phyloP scores from a whole-genome alignment of 257 asterid species.

The Buddleja alternifolia region DNA sequence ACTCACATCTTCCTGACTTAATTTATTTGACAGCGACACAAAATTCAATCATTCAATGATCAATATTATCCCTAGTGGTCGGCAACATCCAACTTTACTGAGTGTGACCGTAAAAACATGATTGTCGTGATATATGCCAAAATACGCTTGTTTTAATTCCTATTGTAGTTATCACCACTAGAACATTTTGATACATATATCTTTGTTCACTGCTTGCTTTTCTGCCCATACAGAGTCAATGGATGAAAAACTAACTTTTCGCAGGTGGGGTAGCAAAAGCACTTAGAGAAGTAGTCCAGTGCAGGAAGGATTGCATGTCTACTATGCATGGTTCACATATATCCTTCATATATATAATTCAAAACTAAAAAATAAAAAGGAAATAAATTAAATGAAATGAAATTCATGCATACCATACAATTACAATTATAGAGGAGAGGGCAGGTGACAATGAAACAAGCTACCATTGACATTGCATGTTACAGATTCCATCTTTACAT shows the following conservation, averaged over 20 bases:
- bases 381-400: not conserved
- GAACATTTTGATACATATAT: not conserved
- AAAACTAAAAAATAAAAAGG: not conserved
- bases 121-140: conserved; percentile 18
- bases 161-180: not conserved
- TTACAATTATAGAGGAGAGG: not conserved
- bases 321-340: conserved; percentile 45
- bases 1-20: too few species aligned
- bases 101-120: conserved; percentile 32
- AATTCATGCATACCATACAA: conserved; percentile 34
- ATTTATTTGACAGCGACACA: not conserved
- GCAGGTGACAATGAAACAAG: conserved; percentile 27
- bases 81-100: conserved; percentile 35
- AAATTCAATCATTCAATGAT: not conserved
- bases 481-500: conserved; percentile 42
- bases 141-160: too few species aligned
- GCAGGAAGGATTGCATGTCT: conserved; percentile 9
- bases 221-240: conserved; percentile 31
- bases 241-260: conserved; percentile 24
- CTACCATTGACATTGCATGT: conserved; percentile 50
- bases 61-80: conserved; percentile 21
- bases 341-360: conserved; percentile 26
- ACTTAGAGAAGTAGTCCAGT: conserved; percentile 30
- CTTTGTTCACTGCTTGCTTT: conserved; percentile 12
- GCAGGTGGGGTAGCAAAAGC: conserved; percentile 57